Evolutionary conservation across 2,329 filamentous ascomycete species (phyloP).

Genomic region (Lachnellula cervina): DNA sequence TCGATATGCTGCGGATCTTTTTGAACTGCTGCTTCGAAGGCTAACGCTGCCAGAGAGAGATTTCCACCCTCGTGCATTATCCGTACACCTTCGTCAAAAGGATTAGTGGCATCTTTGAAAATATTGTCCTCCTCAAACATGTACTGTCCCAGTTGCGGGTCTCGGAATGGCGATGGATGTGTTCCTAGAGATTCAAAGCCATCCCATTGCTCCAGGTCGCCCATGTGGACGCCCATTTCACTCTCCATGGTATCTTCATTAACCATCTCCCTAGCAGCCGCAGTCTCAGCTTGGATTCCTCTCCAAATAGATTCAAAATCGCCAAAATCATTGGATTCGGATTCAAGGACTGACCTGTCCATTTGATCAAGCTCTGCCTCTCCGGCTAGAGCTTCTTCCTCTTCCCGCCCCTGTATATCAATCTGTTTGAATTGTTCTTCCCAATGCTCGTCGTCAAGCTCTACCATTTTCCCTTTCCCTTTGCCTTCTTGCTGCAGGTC

Average conservation of each 20-base stretch:
- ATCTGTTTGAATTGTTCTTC: conserved; percentile 93
- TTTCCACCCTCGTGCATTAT: conserved; percentile 95
- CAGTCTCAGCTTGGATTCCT: conserved; percentile 73
- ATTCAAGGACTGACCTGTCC: conserved; percentile 73
- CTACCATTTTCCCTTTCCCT: conserved; percentile 89
- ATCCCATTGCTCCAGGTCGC: conserved; percentile 77
- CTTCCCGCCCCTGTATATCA: conserved; percentile 55
- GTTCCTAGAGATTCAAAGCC: conserved; percentile 66
- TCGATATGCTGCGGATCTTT: conserved; percentile 83
- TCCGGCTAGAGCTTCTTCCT: conserved; percentile 35
- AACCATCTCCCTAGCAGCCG: conserved; percentile 63
- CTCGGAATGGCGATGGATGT: conserved; percentile 57
- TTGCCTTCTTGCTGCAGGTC: conserved; percentile 48
- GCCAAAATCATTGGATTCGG: conserved; percentile 71
- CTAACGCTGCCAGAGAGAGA: conserved; percentile 84
- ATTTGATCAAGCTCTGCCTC: conserved; percentile 74
- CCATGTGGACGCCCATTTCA: conserved; percentile 57
- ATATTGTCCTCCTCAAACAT: conserved; percentile 93
- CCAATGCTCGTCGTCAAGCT: conserved; percentile 91
- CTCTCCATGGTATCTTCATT: conserved; percentile 53
- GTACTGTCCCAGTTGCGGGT: conserved; percentile 82
- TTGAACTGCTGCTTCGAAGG: conserved; percentile 93
- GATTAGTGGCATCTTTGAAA: conserved; percentile 74
- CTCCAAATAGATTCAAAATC: conserved; percentile 89
- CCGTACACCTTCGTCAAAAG: conserved; percentile 87